Conservation (phyloP, 2,329 filamentous ascomycete species). For the Sporothrix schenckii region DNA sequence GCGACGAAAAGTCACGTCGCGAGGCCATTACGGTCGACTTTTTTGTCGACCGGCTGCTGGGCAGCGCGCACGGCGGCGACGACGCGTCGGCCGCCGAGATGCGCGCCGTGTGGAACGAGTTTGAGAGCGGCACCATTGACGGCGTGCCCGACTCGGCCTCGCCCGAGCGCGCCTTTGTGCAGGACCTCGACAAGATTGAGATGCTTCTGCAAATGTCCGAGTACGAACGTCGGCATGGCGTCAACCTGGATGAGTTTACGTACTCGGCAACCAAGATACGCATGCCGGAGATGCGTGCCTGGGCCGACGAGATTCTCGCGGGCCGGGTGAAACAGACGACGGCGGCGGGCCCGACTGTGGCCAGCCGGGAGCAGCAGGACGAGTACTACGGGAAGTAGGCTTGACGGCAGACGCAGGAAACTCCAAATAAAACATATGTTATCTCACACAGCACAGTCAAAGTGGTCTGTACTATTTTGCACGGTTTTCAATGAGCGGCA, state of each 20-base stretch:
- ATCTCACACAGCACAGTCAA: neutral
- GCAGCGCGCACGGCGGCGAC: conserved; percentile 70
- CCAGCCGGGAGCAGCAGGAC: conserved; percentile 9
- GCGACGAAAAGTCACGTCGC: conserved; percentile 86
- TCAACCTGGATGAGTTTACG: conserved; percentile 85
- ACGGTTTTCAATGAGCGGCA: too few relatives aligned
- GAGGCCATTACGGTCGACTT: conserved; percentile 93
- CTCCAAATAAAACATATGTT: neutral
- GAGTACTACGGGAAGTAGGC: neutral
- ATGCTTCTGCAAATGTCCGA: conserved; percentile 93
- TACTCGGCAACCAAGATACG: conserved; percentile 74
- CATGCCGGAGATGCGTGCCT: conserved; percentile 76
- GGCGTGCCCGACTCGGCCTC: conserved; percentile 66
- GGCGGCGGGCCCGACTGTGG: conserved; percentile 3
- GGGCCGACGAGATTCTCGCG: conserved; percentile 67
- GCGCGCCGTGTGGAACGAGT: conserved; percentile 86
- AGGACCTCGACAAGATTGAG: conserved; percentile 98
- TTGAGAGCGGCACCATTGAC: conserved; percentile 58
- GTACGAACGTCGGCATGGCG: conserved; percentile 72
- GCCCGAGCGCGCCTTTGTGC: conserved; percentile 83
- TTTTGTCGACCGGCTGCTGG: conserved; percentile 72
- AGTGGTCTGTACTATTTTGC: too few relatives aligned
- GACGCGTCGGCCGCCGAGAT: conserved; percentile 59
- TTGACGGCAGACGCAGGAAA: too few relatives aligned
- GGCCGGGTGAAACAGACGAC: neutral